phyloP scores from a whole-genome alignment of 305 asterid species.

The Fraxinus floribunda region DNA sequence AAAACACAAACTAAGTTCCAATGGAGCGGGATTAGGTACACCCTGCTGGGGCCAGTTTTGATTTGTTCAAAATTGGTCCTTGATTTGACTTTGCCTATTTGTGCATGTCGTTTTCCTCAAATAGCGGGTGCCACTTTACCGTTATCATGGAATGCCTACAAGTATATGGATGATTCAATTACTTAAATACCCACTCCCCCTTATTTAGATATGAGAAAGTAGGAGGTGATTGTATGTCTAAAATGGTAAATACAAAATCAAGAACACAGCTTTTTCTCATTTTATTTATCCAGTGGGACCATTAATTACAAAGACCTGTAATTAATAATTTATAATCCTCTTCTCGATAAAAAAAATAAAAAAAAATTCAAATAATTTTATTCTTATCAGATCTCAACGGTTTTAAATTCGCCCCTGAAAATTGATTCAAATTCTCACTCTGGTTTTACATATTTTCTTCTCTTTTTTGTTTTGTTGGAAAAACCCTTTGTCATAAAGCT shows the following conservation, averaged over 20 bases:
- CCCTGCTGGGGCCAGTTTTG: constrained; percentile 3
- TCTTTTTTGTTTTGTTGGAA: not conserved
- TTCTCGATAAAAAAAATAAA: constrained; percentile 11
- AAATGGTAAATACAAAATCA: not conserved
- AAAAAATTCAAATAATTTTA: constrained; percentile 1
- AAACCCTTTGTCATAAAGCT: not conserved
- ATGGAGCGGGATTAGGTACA: constrained; percentile 11
- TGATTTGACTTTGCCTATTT: not conserved
- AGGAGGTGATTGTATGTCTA: not conserved
- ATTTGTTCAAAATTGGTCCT: not conserved
- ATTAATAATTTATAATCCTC: constrained; percentile 5
- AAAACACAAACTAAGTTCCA: constrained; percentile 8
- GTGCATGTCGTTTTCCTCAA: not conserved
- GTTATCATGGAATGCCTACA: not conserved
- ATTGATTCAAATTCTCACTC: not conserved
- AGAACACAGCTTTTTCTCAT: not conserved
- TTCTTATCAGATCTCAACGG: constrained; percentile 42
- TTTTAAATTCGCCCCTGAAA: constrained; percentile 20
- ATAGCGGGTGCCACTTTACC: not conserved
- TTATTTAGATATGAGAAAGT: not conserved
- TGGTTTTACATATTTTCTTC: not conserved
- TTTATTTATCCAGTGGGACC: constrained; percentile 1
- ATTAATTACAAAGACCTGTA: no score
- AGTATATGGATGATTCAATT: not conserved
- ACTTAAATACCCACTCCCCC: not conserved